Percentiles rank a stretch among this genome's conserved stretches.
These are phyloP conservation scores for Agrostemma githago DNA, from an alignment of 148 eudicot genomes.

Conservation along the genomic window DNA sequence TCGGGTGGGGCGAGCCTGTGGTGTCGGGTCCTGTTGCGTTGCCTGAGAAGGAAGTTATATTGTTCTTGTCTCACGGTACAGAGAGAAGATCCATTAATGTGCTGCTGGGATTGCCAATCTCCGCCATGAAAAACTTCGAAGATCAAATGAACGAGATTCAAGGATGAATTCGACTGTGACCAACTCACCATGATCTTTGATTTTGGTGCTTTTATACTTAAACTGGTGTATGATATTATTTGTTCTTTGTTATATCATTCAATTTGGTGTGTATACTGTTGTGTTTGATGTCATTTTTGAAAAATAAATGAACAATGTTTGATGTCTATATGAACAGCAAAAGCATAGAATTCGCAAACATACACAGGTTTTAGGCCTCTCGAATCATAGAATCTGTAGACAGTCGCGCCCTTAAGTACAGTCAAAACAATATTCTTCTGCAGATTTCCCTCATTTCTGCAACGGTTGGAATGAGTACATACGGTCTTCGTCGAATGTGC, in stretches of 20 bases:
- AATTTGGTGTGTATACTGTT: conserved; percentile 6
- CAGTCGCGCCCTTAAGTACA: too few relatives aligned
- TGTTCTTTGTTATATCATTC: conserved; percentile 6
- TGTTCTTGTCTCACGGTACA: conserved; percentile 39
- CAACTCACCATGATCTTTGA: too few relatives aligned
- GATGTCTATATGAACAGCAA: background rate
- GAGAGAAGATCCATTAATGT: conserved; percentile 42
- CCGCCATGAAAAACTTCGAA: conserved; percentile 42
- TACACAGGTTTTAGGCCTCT: too few relatives aligned
- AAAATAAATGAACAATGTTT: background rate
- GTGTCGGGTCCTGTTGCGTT: conserved; percentile 41
- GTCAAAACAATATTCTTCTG: too few relatives aligned
- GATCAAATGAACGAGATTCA: conserved; percentile 25
- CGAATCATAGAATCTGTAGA: too few relatives aligned
- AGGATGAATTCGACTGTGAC: background rate
- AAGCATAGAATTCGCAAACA: too few relatives aligned
- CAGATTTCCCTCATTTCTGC: too few relatives aligned
- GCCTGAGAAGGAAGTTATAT: conserved; percentile 37
- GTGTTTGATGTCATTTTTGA: background rate
- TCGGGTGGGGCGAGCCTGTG: conserved; percentile 55
- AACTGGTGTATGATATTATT: background rate
- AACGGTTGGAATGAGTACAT: too few relatives aligned
- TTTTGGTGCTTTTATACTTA: background rate
- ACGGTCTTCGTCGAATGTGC: too few relatives aligned
- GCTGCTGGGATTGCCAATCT: conserved; percentile 44